These are phyloP conservation scores for Nothophaeocryptopus gaeumannii DNA, from an alignment of 2,329 filamentous ascomycete genomes.

Conservation along the genomic window DNA sequence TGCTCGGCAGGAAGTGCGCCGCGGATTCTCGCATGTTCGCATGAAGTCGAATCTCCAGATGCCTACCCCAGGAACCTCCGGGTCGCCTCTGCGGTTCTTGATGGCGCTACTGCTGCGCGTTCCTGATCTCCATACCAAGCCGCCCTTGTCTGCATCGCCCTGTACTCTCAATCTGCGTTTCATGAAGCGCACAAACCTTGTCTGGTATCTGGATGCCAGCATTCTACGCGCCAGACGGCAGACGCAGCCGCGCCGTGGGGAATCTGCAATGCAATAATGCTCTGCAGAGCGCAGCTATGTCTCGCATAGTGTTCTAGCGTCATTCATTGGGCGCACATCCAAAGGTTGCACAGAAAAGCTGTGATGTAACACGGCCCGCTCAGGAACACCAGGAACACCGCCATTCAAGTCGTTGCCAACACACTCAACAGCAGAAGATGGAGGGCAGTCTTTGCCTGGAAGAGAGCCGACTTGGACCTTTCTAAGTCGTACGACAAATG, in stretches of 20 bases:
- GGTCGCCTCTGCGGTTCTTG: slow-evolving; percentile 5
- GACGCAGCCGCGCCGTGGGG: slow-evolving; percentile 11
- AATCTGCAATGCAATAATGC: slow-evolving; percentile 5
- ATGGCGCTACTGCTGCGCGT: slow-evolving; percentile 32
- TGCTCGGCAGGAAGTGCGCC: too few species aligned
- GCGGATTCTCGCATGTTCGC: too few species aligned
- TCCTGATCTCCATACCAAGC: slow-evolving; percentile 34
- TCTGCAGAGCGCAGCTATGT: slow-evolving; percentile 10
- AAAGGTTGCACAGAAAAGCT: slow-evolving; percentile 11
- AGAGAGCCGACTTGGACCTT: neutral
- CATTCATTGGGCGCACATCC: slow-evolving; percentile 6
- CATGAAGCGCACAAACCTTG: slow-evolving; percentile 25
- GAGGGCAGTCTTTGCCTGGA: too few species aligned
- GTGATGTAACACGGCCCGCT: slow-evolving; percentile 15
- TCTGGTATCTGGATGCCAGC: slow-evolving; percentile 14
- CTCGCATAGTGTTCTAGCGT: slow-evolving; percentile 14
- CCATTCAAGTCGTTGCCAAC: slow-evolving; percentile 19
- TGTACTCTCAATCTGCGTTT: slow-evolving; percentile 18
- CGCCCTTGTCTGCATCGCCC: slow-evolving; percentile 16
- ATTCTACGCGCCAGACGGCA: slow-evolving; percentile 3
- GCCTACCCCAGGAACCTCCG: too few species aligned
- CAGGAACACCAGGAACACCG: slow-evolving; percentile 16
- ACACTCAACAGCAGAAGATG: slow-evolving; percentile 2
- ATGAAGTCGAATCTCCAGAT: too few species aligned
- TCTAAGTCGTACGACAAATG: neutral